A percentile compares a stretch with the other conserved stretches of the same genome.
These are phyloP conservation scores for Coelastrella sp. DNA, from an alignment of 139 green algal genomes.

Conservation along the genomic window DNA sequence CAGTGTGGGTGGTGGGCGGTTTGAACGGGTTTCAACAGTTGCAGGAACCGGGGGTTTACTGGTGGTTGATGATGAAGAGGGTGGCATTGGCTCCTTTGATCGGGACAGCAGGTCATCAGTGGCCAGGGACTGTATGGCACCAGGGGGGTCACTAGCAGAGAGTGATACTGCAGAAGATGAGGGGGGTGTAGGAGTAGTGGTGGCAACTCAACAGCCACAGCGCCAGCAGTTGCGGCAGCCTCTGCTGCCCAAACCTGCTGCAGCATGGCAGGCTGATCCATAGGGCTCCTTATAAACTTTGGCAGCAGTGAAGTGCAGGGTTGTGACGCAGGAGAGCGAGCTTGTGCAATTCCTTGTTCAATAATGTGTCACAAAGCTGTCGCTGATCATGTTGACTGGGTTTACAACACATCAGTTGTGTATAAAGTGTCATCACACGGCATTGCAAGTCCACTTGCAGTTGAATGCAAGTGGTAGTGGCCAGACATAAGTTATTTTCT, in stretches of 20 bases:
- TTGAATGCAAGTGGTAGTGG: too few relatives aligned
- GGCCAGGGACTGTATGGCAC: not conserved
- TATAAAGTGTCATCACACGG: too few relatives aligned
- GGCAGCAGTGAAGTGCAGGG: not conserved
- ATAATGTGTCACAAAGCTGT: too few relatives aligned
- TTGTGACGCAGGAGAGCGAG: not conserved
- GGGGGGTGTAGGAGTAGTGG: not conserved
- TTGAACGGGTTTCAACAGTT: not conserved
- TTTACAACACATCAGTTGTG: too few relatives aligned
- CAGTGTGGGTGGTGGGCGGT: conserved; percentile 21
- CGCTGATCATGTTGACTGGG: too few relatives aligned
- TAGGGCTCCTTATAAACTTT: not conserved
- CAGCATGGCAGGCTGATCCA: not conserved
- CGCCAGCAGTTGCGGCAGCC: conserved; percentile 8
- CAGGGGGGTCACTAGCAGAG: not conserved
- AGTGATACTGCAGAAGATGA: not conserved
- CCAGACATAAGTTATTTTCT: too few relatives aligned
- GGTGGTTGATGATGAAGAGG: not conserved
- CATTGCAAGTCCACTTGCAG: too few relatives aligned
- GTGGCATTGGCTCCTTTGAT: not conserved
- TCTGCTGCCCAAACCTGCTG: not conserved
- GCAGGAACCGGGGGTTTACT: not conserved
- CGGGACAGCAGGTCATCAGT: not conserved
- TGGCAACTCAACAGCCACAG: not conserved
- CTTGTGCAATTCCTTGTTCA: too few relatives aligned